Base-by-base conservation (phyloP, 164 flowering plant species). In the Houttuynia cordata region DNA sequence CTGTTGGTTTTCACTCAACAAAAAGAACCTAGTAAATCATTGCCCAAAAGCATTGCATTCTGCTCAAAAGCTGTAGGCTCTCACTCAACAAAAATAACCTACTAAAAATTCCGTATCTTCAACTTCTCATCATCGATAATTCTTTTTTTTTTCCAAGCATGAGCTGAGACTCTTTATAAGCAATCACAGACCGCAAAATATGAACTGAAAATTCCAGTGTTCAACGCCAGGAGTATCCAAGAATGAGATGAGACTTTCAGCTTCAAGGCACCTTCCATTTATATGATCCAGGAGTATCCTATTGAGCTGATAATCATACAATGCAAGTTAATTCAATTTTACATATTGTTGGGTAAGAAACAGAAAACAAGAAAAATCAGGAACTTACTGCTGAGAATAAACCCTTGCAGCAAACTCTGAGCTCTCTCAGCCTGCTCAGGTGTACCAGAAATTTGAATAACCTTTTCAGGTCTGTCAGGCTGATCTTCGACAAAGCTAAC, bases 341-440 rank as follows among this genome's bases (percentile, higher is more conserved):
- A 2, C 6, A 2, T 6, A 30, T 30, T 30, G 6, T 30, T 30
- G 6, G 37, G 18, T 24, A 8, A 12, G 51, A 20, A 24, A 45
- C 14, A 62, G 7, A 53, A 39, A 51, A 51, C 24, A 17, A 12
- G 19, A 7, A 25, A 53, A 54, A 45, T 17, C 37, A 47, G 19
- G 51, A 58, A 58, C 86, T 85, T 79, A 94, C 99, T 91, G 82
- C 99, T 94, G 71, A 94, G 71, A 61, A 94, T 83, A 68, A 94
- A 94, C 50, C 99, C 99, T 59, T 91, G 99, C 57, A 94, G 91
- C 74, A 94, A 79, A 72, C 93, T 94, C 79, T 94, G 93, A 41
- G 99, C 99, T 80, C 83, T 83, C 80, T 87, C 97, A n/a, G 85
- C 84, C 74, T 94, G 97, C 73, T 94, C 99, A 23, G 93, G 99